Base-by-base conservation (phyloP, 2,329 filamentous ascomycete species). In the Herpotrichia juniperi region DNA sequence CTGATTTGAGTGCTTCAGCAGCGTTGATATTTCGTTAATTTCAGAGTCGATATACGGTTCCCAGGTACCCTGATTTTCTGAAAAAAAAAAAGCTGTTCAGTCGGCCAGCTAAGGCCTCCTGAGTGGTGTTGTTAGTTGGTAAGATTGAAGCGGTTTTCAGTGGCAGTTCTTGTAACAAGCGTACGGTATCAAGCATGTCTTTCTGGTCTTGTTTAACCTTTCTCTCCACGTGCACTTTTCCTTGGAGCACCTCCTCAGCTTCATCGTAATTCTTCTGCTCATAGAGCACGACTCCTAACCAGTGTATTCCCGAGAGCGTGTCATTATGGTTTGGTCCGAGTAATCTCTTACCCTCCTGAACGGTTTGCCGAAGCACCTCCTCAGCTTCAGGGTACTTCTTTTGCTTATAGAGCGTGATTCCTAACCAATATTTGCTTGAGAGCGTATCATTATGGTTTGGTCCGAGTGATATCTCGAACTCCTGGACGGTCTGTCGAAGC, bases 21-120 rank as follows among this genome's bases (percentile, higher is more conserved):
- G 37, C 8, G 30, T 11, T 22, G 54, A 54, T 24, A 59, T 51
- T 46, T 59, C 35, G n/a, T 25, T 21, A 21, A 54, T 52, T 30
- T 57, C 46, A 11, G 34, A 31, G 31, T 50, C 50, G 14, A 40
- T 46, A 25, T 49, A 53, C 21, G 11, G 28, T 7, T 31, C 3
- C 25, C 40, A 42, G 21, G 14, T 39, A 46, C 21, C 25, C 8
- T 5, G 16, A 1, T 22, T 3, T n/a, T 24, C 39, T 42, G 40
- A 35, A 30, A 50, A 50, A 30, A 50, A 37, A 21, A n/a, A n/a
- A n/a, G n/a, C 34, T 30, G 24, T 3, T 46, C 22, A 50, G 28
- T 43, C 39, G 47, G 17, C 19, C 17, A 34, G 26, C 30, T 34
- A 35, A 22, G 44, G 44, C 16, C 14, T 46, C 16, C 44, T 24